Evolutionary conservation across 495 filamentous ascomycete genomes (phyloP).

Genomic region (Penicillium odoratum): DNA sequence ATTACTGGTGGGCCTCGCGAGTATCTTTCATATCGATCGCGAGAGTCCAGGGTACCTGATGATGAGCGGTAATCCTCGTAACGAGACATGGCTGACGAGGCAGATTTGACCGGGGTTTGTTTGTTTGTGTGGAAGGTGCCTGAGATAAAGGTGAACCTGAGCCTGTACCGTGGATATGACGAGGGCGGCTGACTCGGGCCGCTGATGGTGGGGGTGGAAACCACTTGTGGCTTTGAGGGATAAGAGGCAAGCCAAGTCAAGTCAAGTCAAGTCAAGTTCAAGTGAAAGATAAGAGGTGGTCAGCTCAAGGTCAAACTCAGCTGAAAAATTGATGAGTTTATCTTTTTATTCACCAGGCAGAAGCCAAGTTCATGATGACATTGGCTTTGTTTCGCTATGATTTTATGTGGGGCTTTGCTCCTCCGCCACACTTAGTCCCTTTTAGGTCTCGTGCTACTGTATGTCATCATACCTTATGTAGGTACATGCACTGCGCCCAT

Average conservation of each 20-base stretch:
- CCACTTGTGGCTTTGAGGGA: conserved; percentile 11
- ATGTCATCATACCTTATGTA: conserved; percentile 14
- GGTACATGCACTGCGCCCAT: conserved; percentile 9
- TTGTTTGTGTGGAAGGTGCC: conserved; percentile 7
- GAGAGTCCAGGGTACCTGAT: conserved; percentile 41
- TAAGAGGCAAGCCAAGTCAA: not conserved
- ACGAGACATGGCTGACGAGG: conserved; percentile 42
- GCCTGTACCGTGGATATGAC: conserved; percentile 29
- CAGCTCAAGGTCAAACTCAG: not conserved
- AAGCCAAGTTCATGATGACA: conserved; percentile 5
- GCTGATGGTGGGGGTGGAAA: conserved; percentile 21
- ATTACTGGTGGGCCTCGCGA: conserved; percentile 43
- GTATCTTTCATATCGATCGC: conserved; percentile 47
- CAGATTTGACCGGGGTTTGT: conserved; percentile 7
- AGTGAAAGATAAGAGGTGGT: not conserved
- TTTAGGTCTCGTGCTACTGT: conserved; percentile 5
- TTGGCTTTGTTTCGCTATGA: not conserved
- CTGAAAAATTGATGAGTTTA: not conserved
- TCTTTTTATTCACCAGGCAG: conserved; percentile 1
- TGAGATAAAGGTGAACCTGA: conserved; percentile 12
- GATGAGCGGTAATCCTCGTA: conserved; percentile 49
- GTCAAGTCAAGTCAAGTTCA: not conserved
- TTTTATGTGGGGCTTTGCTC: not conserved
- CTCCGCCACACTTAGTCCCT: not conserved
- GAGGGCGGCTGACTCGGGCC: conserved; percentile 34